These are phyloP conservation scores for Potentilla sterilis DNA, from an alignment of 306 rosid genomes.

Conservation along the genomic window DNA sequence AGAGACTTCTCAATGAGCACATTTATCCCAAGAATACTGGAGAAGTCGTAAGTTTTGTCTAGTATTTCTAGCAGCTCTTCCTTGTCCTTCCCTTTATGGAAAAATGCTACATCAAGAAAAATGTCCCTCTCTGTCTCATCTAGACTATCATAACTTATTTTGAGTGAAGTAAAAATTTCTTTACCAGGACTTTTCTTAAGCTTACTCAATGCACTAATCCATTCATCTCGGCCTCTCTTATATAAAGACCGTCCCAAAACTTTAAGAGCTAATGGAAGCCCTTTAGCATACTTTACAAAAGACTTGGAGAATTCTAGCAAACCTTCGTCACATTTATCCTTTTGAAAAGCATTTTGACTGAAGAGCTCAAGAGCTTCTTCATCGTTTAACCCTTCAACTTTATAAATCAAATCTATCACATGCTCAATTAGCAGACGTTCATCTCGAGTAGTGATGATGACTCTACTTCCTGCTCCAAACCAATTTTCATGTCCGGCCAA, in stretches of 20 bases:
- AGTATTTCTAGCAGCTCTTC: slow-evolving; percentile 18
- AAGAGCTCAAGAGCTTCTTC: slow-evolving; percentile 2
- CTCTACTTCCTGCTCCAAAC: slow-evolving; percentile 16
- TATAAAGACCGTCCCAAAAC: slow-evolving; percentile 29
- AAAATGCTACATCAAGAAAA: slow-evolving; percentile 34
- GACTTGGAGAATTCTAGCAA: neutral
- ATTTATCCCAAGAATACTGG: slow-evolving; percentile 23
- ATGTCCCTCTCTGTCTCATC: slow-evolving; percentile 22
- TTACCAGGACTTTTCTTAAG: slow-evolving; percentile 15
- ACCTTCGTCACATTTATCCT: neutral
- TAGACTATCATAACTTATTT: slow-evolving; percentile 37
- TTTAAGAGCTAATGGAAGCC: slow-evolving; percentile 37
- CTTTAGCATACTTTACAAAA: slow-evolving; percentile 1
- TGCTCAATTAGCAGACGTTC: neutral
- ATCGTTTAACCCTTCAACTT: neutral
- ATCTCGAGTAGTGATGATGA: slow-evolving; percentile 14
- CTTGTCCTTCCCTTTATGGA: slow-evolving; percentile 37
- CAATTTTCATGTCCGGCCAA: neutral
- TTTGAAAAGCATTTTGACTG: neutral
- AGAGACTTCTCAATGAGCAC: neutral
- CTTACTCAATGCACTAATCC: slow-evolving; percentile 31
- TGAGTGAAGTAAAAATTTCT: slow-evolving; percentile 19
- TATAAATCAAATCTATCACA: neutral
- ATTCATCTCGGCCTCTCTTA: slow-evolving; percentile 21
- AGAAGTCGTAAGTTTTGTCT: slow-evolving; percentile 16